Conservation (phyloP, 345 rosid species). For the Schrenkiella parvula region DNA sequence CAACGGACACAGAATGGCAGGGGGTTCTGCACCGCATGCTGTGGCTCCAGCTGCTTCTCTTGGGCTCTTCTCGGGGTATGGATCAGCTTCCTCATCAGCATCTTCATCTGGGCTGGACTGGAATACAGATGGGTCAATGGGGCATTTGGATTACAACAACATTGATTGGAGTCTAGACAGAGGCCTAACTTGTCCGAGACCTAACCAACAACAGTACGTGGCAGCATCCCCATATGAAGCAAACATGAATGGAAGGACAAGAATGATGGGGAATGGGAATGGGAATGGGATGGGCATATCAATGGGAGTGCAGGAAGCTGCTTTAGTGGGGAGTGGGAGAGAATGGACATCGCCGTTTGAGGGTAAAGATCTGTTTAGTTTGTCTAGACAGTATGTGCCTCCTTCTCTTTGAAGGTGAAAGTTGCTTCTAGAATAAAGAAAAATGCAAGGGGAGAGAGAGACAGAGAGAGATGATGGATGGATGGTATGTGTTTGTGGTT, state of each 20-base stretch:
- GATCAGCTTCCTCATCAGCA: slow-evolving; percentile 52
- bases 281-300: slow-evolving; percentile 38
- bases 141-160: slow-evolving; percentile 60
- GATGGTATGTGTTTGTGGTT: slow-evolving; percentile 33
- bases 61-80: slow-evolving; percentile 75
- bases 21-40: slow-evolving; percentile 36
- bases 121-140: slow-evolving; percentile 53
- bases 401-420: slow-evolving; percentile 25
- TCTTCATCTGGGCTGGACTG: slow-evolving; percentile 71
- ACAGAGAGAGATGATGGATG: slow-evolving; percentile 7
- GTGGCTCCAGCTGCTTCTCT: slow-evolving; percentile 83
- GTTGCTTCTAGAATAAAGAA: slow-evolving; percentile 21
- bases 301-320: slow-evolving; percentile 42
- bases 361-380: slow-evolving; percentile 82
- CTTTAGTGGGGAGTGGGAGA: slow-evolving; percentile 41
- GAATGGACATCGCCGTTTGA: slow-evolving; percentile 96
- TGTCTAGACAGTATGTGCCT: slow-evolving; percentile 68
- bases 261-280: slow-evolving; percentile 38
- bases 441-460: not conserved
- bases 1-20: slow-evolving; percentile 42
- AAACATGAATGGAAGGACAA: slow-evolving; percentile 40
- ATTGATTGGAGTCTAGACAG: slow-evolving; percentile 86
- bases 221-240: slow-evolving; percentile 41
- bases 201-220: slow-evolving; percentile 43
- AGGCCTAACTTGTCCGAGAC: slow-evolving; percentile 43